Evolutionary conservation across 148 eudicot species (phyloP).

Genomic region (Persicaria maculosa): DNA sequence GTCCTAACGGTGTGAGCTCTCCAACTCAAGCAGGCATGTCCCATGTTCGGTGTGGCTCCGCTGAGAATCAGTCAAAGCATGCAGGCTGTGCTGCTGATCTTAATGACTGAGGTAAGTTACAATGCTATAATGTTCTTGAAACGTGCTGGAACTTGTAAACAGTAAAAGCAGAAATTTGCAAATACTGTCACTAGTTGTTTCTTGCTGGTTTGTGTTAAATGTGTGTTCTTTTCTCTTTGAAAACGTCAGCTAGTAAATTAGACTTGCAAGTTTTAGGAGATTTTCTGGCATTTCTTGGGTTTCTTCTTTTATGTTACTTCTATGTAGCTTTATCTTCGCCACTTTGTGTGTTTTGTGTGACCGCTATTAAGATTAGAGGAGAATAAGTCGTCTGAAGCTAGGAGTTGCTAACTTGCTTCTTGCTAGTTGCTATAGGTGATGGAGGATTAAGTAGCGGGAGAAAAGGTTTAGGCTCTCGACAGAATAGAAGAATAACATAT

Average conservation of each 20-base stretch:
- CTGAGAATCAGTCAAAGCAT: constrained; percentile 34
- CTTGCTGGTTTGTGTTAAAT: background rate
- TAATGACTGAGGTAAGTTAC: constrained; percentile 44
- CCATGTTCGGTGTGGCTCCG: constrained; percentile 35
- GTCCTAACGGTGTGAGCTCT: constrained; percentile 37
- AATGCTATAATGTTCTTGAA: background rate
- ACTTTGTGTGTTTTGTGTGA: background rate
- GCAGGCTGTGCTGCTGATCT: constrained; percentile 37
- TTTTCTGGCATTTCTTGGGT: background rate
- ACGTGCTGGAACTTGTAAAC: background rate
- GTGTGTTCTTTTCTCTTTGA: background rate
- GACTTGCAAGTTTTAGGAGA: background rate
- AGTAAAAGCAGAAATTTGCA: background rate
- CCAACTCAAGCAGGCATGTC: constrained; percentile 47
- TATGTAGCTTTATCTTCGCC: background rate
- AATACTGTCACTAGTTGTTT: background rate
- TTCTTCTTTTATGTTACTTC: background rate
- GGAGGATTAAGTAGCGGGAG: background rate
- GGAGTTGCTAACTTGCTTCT: background rate
- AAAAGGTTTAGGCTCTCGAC: background rate
- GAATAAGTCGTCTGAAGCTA: background rate
- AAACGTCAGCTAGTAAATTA: background rate
- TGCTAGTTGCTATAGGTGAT: background rate
- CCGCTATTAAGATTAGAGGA: background rate
- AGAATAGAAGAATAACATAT: background rate